Percentiles rank a stretch among this genome's conserved stretches.
Evolutionary conservation across 768 basidiomycete genomes (phyloP).

Genomic region (Hygrocybe punicea): DNA sequence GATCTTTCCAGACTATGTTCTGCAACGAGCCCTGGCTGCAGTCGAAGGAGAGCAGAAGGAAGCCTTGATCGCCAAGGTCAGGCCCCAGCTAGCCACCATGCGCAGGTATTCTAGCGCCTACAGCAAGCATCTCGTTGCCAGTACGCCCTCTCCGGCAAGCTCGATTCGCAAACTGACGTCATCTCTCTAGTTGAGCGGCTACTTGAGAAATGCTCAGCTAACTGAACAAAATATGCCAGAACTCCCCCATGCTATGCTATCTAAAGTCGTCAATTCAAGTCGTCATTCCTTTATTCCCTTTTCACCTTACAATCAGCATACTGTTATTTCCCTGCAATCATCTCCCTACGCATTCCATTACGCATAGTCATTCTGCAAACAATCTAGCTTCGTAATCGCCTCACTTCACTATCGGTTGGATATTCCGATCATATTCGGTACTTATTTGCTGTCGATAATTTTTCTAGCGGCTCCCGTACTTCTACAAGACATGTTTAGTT

Average conservation of each 20-base stretch:
- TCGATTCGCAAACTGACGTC: constrained; percentile 9
- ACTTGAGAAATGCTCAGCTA: constrained; percentile 48
- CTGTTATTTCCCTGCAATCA: background rate
- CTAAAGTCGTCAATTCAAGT: constrained; percentile 24
- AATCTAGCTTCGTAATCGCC: constrained; percentile 2
- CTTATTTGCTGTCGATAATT: constrained; percentile 19
- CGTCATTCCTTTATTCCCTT: constrained; percentile 18
- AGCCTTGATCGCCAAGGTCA: constrained; percentile 55
- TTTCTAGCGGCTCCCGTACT: constrained; percentile 13
- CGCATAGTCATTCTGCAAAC: background rate
- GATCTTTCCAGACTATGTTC: constrained; percentile 72
- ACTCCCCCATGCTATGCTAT: constrained; percentile 8
- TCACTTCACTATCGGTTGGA: background rate
- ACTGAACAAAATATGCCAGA: constrained; percentile 16
- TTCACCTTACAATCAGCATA: constrained; percentile 15
- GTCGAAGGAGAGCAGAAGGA: constrained; percentile 73
- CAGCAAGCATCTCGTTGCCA: constrained; percentile 77
- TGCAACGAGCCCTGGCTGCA: constrained; percentile 71
- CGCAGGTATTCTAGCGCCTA: constrained; percentile 68
- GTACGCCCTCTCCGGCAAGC: constrained; percentile 44
- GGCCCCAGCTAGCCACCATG: constrained; percentile 66
- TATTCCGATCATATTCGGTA: constrained; percentile 11
- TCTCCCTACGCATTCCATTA: background rate
- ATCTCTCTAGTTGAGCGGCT: constrained; percentile 60
- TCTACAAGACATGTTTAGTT: constrained; percentile 19